phyloP scores from a whole-genome alignment of 805 yeast genomes.

The Teunomyces gatunensis region DNA sequence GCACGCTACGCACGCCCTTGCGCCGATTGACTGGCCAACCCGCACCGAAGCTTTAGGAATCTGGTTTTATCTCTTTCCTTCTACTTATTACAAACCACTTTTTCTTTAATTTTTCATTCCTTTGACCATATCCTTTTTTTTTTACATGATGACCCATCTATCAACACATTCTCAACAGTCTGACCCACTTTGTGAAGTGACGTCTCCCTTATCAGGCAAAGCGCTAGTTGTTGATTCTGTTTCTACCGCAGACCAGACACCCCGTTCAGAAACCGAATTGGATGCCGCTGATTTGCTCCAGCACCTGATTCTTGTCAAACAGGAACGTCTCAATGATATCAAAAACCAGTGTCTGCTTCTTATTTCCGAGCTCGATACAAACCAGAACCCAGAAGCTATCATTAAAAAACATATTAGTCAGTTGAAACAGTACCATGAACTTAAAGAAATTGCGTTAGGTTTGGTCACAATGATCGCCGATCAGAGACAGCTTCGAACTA shows the following conservation, averaged over 20 bases:
- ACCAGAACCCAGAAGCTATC: constrained; percentile 41
- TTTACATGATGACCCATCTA: not conserved
- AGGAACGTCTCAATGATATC: constrained; percentile 26
- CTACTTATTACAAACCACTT: not conserved
- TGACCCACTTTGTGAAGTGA: not conserved
- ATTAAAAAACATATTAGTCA: constrained; percentile 51
- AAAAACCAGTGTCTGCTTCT: constrained; percentile 30
- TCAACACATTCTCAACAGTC: too few species aligned
- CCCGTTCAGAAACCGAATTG: constrained; percentile 3
- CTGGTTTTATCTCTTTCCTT: not conserved
- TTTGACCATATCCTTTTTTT: too few species aligned
- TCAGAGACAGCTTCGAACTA: constrained; percentile 46
- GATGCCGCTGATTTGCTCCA: constrained; percentile 6
- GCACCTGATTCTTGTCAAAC: constrained; percentile 8
- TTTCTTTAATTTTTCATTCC: too few species aligned
- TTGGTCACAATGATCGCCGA: constrained; percentile 60
- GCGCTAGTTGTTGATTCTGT: not conserved
- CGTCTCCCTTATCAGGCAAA: not conserved
- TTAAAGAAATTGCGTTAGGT: constrained; percentile 59
- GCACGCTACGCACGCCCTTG: not conserved
- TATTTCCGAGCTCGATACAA: constrained; percentile 29
- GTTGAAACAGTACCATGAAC: constrained; percentile 58
- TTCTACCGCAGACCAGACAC: constrained; percentile 8
- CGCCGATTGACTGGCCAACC: not conserved
- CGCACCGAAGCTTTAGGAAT: not conserved